Base-by-base conservation (phyloP, 2,329 filamentous ascomycete species). In the Botrytis elliptica region DNA sequence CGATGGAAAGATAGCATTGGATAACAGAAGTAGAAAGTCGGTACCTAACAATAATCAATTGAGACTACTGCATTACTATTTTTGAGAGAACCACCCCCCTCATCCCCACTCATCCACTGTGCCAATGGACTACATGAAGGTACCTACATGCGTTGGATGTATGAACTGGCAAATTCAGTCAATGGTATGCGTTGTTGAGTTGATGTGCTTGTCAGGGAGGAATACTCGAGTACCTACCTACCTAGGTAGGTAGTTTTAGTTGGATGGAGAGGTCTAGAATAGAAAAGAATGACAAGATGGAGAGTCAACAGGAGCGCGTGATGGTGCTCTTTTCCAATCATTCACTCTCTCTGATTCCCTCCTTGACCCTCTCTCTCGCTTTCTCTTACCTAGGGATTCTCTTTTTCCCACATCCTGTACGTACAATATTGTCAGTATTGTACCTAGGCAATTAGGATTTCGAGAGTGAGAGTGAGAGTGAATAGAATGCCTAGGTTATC, bases 51-150 rank as follows among this genome's bases (percentile, higher is more conserved):
- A 12, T 20, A 38, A 25, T 36, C 42, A 25, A 49, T n/a, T n/a
- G n/a, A 33, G 25, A 66, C 65, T 68, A 68, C 46, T 55, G 65
- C 33, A 55, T 55, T 55, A 6, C 46, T 67, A 67, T 67, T 67
- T 52, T 67, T 38, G 44, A 52, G 16, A 67, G 22, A 57, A 40
- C 38, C 68, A 18, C 38, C 52, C 40, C 68, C 36, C 25, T 62
- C 38, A 22, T 38, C 67, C 67, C 36, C 67, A 44, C 49, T 38
- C 42, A 62, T 7, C 42, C 14, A 44, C 68, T 44, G 38, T 40
- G 68, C 68, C 52, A 38, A 70, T 59, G 38, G 29, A 38, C 38
- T 70, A 63, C 52, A 42, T 46, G 52, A 44, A 57, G 18, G 12
- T 44, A 60, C 42, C 44, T 70, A 63, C 60, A 63, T 63, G 60